These are phyloP conservation scores for Malassezia restricta DNA, from an alignment of 1,284 basidiomycete species.

Conservation along the genomic window DNA sequence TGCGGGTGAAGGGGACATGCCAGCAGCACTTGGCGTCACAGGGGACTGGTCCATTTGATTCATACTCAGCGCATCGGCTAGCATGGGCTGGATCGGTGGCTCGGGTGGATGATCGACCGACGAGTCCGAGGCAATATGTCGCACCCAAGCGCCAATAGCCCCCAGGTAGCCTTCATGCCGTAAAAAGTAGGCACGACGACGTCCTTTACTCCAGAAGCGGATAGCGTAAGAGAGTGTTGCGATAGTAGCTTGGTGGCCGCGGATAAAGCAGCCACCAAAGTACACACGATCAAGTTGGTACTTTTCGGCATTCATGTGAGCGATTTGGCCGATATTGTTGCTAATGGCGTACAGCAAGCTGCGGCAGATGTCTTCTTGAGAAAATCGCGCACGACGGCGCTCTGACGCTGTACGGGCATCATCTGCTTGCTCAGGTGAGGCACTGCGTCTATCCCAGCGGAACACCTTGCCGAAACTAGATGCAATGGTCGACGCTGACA, in stretches of 20 bases:
- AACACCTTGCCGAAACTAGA: constrained; percentile 98
- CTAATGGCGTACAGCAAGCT: constrained; percentile 80
- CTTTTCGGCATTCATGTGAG: constrained; percentile 99
- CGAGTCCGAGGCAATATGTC: constrained; percentile 19
- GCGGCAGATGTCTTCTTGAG: constrained; percentile 84
- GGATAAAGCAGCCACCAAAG: constrained; percentile 97
- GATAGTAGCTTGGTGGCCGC: constrained; percentile 93
- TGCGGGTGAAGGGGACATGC: background rate
- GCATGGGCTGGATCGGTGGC: constrained; percentile 7
- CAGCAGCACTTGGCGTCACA: background rate
- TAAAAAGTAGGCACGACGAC: constrained; percentile 87
- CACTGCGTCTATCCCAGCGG: constrained; percentile 54
- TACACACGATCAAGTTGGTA: constrained; percentile 93
- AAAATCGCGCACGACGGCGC: constrained; percentile 58
- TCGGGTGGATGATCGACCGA: background rate
- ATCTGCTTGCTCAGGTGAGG: background rate
- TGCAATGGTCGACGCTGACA: constrained; percentile 95
- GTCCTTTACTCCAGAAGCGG: constrained; percentile 98
- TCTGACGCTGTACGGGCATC: constrained; percentile 5
- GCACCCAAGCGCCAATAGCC: constrained; percentile 49
- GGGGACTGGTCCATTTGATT: constrained; percentile 1
- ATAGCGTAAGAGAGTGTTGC: constrained; percentile 96
- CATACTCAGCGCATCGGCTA: constrained; percentile 21
- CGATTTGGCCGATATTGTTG: constrained; percentile 99
- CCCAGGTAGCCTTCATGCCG: constrained; percentile 96